These are phyloP conservation scores for Phaseolus lunatus DNA, from an alignment of 306 rosid species.

Conservation along the genomic window DNA sequence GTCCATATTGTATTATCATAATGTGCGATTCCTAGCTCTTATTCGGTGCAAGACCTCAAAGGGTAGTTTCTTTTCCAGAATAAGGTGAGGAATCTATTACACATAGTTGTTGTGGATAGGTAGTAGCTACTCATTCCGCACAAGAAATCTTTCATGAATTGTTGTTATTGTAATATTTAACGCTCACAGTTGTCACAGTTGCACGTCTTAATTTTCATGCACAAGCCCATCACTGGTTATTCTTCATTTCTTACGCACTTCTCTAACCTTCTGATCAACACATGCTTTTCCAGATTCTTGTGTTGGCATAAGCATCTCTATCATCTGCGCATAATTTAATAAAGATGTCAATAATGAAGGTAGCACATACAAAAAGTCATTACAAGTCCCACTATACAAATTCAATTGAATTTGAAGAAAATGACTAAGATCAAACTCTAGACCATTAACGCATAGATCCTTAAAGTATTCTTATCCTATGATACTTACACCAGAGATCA, in stretches of 20 bases:
- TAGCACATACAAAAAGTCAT: conserved; percentile 3
- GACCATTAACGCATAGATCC: background rate
- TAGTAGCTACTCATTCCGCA: conserved; percentile 26
- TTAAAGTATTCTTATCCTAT: background rate
- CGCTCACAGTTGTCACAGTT: background rate
- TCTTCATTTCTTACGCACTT: conserved; percentile 15
- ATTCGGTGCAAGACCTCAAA: conserved; percentile 4
- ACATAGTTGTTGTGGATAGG: conserved; percentile 4
- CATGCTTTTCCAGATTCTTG: conserved; percentile 30
- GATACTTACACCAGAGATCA: background rate
- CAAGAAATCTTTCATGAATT: conserved; percentile 30
- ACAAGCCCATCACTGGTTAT: background rate
- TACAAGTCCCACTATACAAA: background rate
- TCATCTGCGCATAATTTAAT: conserved; percentile 47
- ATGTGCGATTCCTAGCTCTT: background rate
- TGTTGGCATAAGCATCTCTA: conserved; percentile 37
- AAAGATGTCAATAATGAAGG: conserved; percentile 3
- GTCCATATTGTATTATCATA: background rate
- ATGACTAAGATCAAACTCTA: background rate
- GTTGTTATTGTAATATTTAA: conserved; percentile 12
- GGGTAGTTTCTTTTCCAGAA: conserved; percentile 11
- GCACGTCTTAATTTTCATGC: conserved; percentile 23
- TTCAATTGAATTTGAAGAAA: background rate
- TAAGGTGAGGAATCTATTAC: background rate
- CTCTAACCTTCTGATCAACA: conserved; percentile 4